These are phyloP conservation scores for Paxillus rubicundulus DNA, from an alignment of 768 basidiomycete genomes.

Conservation along the genomic window DNA sequence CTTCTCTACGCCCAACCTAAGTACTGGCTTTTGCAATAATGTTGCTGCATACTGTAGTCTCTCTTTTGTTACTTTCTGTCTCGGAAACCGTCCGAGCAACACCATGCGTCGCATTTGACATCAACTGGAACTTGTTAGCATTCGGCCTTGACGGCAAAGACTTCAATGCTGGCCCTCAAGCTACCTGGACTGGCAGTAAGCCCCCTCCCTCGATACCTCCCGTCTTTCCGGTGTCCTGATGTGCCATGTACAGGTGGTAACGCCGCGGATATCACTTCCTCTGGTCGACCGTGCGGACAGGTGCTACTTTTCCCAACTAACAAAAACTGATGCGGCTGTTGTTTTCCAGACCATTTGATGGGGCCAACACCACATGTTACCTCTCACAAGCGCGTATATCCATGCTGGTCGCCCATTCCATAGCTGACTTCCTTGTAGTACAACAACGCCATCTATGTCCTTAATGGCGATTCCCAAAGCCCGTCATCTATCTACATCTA, in stretches of 20 bases:
- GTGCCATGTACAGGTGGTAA: constrained; percentile 23
- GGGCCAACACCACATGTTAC: constrained; percentile 64
- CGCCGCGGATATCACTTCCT: constrained; percentile 66
- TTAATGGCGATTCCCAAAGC: constrained; percentile 72
- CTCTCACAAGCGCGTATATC: constrained; percentile 53
- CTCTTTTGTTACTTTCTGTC: constrained; percentile 49
- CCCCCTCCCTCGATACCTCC: neutral
- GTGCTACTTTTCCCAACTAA: neutral
- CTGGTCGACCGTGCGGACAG: constrained; percentile 70
- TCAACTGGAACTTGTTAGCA: constrained; percentile 78
- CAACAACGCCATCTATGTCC: constrained; percentile 81
- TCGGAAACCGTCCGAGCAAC: constrained; percentile 35
- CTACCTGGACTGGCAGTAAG: constrained; percentile 61
- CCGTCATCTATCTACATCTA: constrained; percentile 77
- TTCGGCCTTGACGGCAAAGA: constrained; percentile 85
- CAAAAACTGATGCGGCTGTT: constrained; percentile 3
- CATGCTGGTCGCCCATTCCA: neutral
- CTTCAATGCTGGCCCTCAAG: constrained; percentile 72
- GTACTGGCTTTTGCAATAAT: constrained; percentile 22
- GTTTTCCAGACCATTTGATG: constrained; percentile 58
- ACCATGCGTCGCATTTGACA: constrained; percentile 79
- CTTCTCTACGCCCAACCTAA: neutral
- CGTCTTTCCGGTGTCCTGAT: neutral
- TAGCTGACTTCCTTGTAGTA: constrained; percentile 46
- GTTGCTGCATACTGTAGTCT: constrained; percentile 45